Evolutionary conservation across 208 protist genomes (phyloP).

Genomic region (Crithidia bombi): DNA sequence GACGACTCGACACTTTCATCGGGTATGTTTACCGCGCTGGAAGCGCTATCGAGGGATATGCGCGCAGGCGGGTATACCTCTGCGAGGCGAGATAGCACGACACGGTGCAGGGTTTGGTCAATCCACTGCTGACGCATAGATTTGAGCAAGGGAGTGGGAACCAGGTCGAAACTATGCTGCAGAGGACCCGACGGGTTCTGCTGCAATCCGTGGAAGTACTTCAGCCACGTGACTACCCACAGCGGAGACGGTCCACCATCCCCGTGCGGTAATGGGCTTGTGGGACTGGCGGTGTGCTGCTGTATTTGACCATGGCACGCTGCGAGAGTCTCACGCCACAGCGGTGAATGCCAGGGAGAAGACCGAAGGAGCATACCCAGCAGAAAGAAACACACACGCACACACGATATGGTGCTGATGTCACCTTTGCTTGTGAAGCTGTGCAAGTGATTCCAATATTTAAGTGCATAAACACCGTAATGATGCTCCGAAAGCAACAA

Average conservation of each 20-base stretch:
- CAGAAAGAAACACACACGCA: too few species aligned
- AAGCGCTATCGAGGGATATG: not conserved
- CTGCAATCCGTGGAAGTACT: not conserved
- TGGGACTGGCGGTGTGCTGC: not conserved
- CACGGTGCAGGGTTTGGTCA: constrained; percentile 2
- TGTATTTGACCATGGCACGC: not conserved
- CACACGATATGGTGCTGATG: too few species aligned
- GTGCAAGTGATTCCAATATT: too few species aligned
- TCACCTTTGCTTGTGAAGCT: too few species aligned
- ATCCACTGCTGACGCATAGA: constrained; percentile 30
- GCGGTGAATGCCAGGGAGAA: not conserved
- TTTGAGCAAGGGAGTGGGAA: constrained; percentile 8
- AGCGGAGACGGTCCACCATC: not conserved
- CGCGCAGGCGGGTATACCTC: constrained; percentile 20
- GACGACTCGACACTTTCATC: not conserved
- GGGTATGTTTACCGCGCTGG: not conserved
- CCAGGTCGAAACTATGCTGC: not conserved
- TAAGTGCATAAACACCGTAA: too few species aligned
- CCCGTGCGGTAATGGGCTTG: not conserved
- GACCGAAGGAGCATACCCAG: not conserved
- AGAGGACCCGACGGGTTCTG: not conserved
- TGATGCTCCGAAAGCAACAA: too few species aligned
- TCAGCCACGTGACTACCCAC: not conserved
- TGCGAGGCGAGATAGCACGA: not conserved
- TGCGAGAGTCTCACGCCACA: constrained; percentile 2